Evolutionary conservation across 2,329 filamentous ascomycete genomes (phyloP), one percentile per base, ranked within the genome.

Genomic region (Chaetomiaceae sp.): DNA sequence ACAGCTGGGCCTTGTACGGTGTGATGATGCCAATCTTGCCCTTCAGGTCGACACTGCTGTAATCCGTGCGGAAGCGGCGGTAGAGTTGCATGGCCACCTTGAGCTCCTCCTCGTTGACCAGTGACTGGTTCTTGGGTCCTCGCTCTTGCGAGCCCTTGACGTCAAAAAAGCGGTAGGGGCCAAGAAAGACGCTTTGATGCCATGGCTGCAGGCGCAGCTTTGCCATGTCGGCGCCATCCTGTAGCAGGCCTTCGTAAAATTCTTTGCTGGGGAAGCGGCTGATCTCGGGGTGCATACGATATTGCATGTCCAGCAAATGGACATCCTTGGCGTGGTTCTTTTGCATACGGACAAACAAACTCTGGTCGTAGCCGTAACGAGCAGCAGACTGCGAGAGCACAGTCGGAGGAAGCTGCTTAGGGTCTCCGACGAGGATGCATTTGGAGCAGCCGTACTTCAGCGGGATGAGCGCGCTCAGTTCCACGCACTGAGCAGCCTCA

Each of bases 241-340:
- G 73, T 10, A 98, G 78, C 53, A 82, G 80, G 22, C 87, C 82
- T 62, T 97, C 88, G 68, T 98, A 98, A 68, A 98, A 98, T 42
- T 90, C 84, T 56, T 77, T 72, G 64, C 89, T 95, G 1, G 94
- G 93, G 65, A 96, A 98, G 42, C 73, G 66, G 65, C 89, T 95
- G 63, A 98, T 98, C 56, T 93, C 88, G 0, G 94, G 93, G 68
- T 98, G 93, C 94, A 98, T 98, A 67, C 93, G 93, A 64, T 98
- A 98, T 62, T 98, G 93, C 46, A 86, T 93, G 62, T 97, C 91
- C n/a, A 98, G 79, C 20, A 98, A 75, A 69, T 98, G 91, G 14
- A 98, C 83, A 54, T 94, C 85, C 26, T 86, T 73, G 1, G 88
- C 87, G 58, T 91, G 84, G 54, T 96, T 96, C 59, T 83, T 83